Evolutionary conservation across 331 rosid genomes (phyloP).

Genomic region (Malus hybrid): DNA sequence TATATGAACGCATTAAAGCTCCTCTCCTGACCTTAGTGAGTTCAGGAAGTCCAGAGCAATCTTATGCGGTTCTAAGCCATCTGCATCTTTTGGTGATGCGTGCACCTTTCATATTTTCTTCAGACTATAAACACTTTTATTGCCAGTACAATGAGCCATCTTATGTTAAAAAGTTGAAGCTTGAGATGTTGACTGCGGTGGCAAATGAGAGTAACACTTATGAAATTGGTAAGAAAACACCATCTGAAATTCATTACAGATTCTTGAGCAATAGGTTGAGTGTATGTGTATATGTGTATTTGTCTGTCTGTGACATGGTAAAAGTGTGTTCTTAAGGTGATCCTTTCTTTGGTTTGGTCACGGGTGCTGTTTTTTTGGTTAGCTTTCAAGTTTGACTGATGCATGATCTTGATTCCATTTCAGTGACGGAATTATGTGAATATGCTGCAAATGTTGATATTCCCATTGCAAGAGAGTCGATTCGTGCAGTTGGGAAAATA

Average conservation of each 20-base stretch:
- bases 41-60: constrained; percentile 99
- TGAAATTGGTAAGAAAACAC: constrained; percentile 68
- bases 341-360: constrained; percentile 5
- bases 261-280: background rate
- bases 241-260: background rate
- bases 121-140: constrained; percentile 93
- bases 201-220: constrained; percentile 97
- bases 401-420: constrained; percentile 22
- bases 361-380: constrained; percentile 7
- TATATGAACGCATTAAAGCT: constrained; percentile 94
- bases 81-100: constrained; percentile 98
- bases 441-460: constrained; percentile 99
- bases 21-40: constrained; percentile 95
- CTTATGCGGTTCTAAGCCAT: constrained; percentile 93
- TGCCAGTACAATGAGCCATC: constrained; percentile 99
- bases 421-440: constrained; percentile 98
- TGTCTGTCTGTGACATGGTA: background rate
- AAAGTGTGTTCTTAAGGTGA: background rate
- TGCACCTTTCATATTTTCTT: constrained; percentile 89
- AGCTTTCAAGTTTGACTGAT: constrained; percentile 18
- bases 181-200: constrained; percentile 96
- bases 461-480: constrained; percentile 98
- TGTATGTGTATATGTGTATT: background rate
- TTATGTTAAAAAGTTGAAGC: constrained; percentile 95
- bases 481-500: constrained; percentile 98